Evolutionary conservation across 495 filamentous ascomycete genomes (phyloP).

Genomic region (Neurospora pannonica): DNA sequence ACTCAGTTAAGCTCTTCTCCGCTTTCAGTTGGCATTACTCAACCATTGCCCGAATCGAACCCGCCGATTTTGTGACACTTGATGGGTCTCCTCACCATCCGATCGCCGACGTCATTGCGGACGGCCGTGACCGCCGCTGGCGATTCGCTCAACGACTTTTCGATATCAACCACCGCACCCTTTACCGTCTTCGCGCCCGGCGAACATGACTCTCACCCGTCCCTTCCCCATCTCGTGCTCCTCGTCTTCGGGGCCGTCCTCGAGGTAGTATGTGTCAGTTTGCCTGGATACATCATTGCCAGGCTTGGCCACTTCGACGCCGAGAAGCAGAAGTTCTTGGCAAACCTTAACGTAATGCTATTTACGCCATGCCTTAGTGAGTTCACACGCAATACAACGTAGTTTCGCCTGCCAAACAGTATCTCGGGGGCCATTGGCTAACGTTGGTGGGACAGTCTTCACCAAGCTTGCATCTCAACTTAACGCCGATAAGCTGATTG

Average conservation of each 20-base stretch:
- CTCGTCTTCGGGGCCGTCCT: constrained; percentile 94
- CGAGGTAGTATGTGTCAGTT: constrained; percentile 88
- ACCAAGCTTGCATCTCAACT: constrained; percentile 95
- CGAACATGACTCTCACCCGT: constrained; percentile 41
- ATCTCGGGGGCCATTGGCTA: background rate
- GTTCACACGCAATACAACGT: constrained; percentile 18
- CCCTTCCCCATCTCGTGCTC: constrained; percentile 66
- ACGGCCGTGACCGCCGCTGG: constrained; percentile 28
- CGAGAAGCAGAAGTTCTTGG: constrained; percentile 89
- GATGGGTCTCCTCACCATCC: constrained; percentile 36
- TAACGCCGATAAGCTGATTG: constrained; percentile 76
- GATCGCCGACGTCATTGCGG: constrained; percentile 57
- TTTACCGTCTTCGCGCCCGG: constrained; percentile 21
- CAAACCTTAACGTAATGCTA: constrained; percentile 85
- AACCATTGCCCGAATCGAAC: background rate
- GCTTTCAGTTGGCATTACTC: background rate
- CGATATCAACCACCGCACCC: constrained; percentile 13
- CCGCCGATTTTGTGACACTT: constrained; percentile 2
- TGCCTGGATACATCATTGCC: constrained; percentile 93
- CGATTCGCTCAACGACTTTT: constrained; percentile 11
- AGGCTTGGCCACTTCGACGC: constrained; percentile 84
- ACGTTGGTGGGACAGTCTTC: constrained; percentile 56
- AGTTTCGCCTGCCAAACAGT: background rate
- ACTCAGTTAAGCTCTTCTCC: background rate
- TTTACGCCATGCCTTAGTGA: constrained; percentile 96